A percentile compares a stretch with the other conserved stretches of the same genome.
Conservation (phyloP, 768 basidiomycete species). For the Tylopilus rubrobrunneus region DNA sequence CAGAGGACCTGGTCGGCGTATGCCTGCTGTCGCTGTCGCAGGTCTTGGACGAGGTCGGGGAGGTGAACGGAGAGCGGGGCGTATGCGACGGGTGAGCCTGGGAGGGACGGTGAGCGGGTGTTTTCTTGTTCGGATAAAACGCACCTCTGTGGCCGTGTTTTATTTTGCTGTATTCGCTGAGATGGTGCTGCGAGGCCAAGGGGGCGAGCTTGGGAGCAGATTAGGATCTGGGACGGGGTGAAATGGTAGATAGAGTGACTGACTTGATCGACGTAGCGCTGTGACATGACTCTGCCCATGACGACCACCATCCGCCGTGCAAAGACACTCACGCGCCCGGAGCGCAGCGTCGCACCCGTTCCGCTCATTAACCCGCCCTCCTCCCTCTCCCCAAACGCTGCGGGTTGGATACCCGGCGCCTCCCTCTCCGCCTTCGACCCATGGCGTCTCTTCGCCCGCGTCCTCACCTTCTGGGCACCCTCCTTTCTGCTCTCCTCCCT, state of each 20-base stretch:
- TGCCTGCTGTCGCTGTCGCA: slow-evolving; percentile 49
- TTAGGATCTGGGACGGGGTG: too few species aligned
- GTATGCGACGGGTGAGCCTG: slow-evolving; percentile 58
- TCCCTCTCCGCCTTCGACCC: slow-evolving; percentile 40
- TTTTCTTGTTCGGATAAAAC: too few species aligned
- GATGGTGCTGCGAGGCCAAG: slow-evolving; percentile 73
- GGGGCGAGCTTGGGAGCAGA: slow-evolving; percentile 35
- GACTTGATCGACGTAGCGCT: too few species aligned
- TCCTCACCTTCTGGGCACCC: slow-evolving; percentile 92
- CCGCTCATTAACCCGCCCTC: slow-evolving; percentile 88
- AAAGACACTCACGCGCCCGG: slow-evolving; percentile 95
- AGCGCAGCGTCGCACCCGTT: slow-evolving; percentile 88
- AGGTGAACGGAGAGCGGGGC: slow-evolving; percentile 58
- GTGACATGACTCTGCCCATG: too few species aligned
- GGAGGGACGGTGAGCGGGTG: background rate
- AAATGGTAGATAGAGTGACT: too few species aligned
- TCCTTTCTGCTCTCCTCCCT: slow-evolving; percentile 65
- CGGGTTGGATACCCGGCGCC: slow-evolving; percentile 35
- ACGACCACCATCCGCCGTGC: slow-evolving; percentile 65
- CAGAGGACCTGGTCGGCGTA: slow-evolving; percentile 39
- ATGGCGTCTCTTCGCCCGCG: slow-evolving; percentile 79
- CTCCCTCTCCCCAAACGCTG: slow-evolving; percentile 35
- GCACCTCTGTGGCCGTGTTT: slow-evolving; percentile 57
- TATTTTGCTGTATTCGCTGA: slow-evolving; percentile 63
- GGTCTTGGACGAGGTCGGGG: slow-evolving; percentile 52